A percentile compares a stretch with the other conserved stretches of the same genome.
Conservation (phyloP, 805 yeast species). For the Candida taoyuanica region DNA sequence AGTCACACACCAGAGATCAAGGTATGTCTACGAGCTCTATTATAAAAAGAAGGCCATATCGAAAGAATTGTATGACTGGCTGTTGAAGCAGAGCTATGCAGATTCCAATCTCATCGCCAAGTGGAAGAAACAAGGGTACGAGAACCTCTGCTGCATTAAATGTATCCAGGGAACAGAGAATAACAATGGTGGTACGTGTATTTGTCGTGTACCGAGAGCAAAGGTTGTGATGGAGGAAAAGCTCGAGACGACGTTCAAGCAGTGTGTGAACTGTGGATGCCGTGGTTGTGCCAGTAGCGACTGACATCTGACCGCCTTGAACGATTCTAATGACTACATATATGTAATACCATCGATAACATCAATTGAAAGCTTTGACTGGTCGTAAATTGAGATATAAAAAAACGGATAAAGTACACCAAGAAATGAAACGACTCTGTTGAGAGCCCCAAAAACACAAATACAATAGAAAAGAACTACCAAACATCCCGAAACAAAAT, state of each 20-base stretch:
- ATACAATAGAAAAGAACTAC: neutral
- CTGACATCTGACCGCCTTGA: no score
- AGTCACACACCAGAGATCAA: conserved; percentile 68
- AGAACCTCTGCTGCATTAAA: conserved; percentile 73
- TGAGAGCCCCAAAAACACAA: no score
- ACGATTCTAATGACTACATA: no score
- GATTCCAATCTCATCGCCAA: conserved; percentile 75
- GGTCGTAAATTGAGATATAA: neutral
- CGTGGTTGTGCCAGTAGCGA: conserved; percentile 78
- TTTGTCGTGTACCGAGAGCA: conserved; percentile 71
- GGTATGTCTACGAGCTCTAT: conserved; percentile 70
- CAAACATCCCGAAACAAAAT: neutral
- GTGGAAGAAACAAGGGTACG: conserved; percentile 85
- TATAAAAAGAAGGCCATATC: conserved; percentile 68
- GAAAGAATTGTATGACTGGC: conserved; percentile 66
- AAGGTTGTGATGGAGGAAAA: conserved; percentile 42
- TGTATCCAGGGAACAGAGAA: conserved; percentile 66
- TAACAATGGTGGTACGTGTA: conserved; percentile 65
- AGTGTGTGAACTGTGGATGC: conserved; percentile 83
- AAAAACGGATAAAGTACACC: neutral
- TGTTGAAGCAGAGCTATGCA: conserved; percentile 59
- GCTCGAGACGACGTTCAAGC: conserved; percentile 34
- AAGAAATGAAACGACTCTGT: neutral
- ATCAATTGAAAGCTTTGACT: no score
- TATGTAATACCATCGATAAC: no score